Evolutionary conservation across 164 flowering plant genomes (phyloP).

Genomic region (Nymphaea colorata): DNA sequence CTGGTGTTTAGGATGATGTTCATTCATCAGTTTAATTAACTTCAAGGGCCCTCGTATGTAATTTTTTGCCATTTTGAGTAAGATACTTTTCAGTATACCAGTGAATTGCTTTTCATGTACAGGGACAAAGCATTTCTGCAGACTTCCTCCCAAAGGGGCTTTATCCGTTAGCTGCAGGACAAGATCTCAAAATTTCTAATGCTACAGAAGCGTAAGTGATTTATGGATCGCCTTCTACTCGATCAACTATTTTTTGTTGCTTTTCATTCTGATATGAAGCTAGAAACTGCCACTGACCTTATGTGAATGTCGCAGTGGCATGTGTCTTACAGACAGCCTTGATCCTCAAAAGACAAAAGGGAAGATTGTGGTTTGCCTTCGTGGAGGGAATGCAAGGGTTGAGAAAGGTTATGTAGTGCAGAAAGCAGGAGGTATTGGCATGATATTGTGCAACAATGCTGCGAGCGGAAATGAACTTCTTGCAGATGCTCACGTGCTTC

Average conservation of each 20-base stretch:
- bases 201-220: not conserved
- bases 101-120: not conserved
- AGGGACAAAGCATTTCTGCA: not conserved
- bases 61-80: too few relatives aligned
- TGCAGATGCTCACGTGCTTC: conserved; percentile 39
- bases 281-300: too few relatives aligned
- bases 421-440: conserved; percentile 45
- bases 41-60: too few relatives aligned
- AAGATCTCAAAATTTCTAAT: not conserved
- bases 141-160: not conserved
- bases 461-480: conserved; percentile 21
- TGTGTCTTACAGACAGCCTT: conserved; percentile 16
- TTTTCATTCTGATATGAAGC: too few relatives aligned
- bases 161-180: not conserved
- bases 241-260: too few relatives aligned
- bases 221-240: not conserved
- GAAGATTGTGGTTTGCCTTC: conserved; percentile 46
- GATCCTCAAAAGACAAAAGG: conserved; percentile 44
- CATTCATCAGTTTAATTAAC: too few relatives aligned
- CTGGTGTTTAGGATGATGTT: too few relatives aligned
- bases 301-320: not conserved
- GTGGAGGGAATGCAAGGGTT: conserved; percentile 29
- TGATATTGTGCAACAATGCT: conserved; percentile 36
- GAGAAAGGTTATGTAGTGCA: conserved; percentile 31
- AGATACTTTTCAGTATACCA: too few relatives aligned